Evolutionary conservation across 768 basidiomycete species (phyloP), one percentile per base, ranked within the genome.

Genomic region (Naganishia vishniacii): DNA sequence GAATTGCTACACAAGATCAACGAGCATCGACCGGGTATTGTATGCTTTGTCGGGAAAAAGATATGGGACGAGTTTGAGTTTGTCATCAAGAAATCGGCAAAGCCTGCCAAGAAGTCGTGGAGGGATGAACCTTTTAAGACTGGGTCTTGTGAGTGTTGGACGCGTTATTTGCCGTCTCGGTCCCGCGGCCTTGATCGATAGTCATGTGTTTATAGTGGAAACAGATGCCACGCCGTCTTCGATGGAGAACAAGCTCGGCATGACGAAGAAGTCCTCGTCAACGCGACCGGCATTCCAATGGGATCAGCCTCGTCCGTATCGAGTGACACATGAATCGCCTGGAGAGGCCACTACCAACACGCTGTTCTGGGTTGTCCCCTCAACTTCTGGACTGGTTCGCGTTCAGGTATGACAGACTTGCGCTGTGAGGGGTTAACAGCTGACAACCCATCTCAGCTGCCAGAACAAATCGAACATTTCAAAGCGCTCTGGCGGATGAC

Each of bases 1-100:
- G 65, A 71, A 0, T 78, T 91, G 7, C 79, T 91, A 0, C 68
- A 69, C 23, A 91, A 90, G 72, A 77, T 92, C 20, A 70, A 77
- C 0, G 76, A 72, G 9, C 81, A 81, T 67, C 81, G 81, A 12
- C 90, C 90, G 0, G 79, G 80, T 3, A 78, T 91, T 5, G 81
- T 89, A 0, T 89, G 88, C 70, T 88, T 91, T 69, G 85, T 91
- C 1, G 90, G 91, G 1, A 80, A 88, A 65, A 81, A 81, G 9
- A 89, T 91, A 32, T 84, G 84, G 82, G 72, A 73, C 46, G 71
- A 73, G 23, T 75, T 75, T 49, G 74, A 78, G 63, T 64, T 68
- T 13, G 72, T 76, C 4, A 65, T 73, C 23, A 61, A 61, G 4
- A 49, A 44, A n/a, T 29, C n/a, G 25, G 53, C 48, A 31, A 64